Conservation (phyloP, 345 rosid genomes). For the Punica granatum region DNA sequence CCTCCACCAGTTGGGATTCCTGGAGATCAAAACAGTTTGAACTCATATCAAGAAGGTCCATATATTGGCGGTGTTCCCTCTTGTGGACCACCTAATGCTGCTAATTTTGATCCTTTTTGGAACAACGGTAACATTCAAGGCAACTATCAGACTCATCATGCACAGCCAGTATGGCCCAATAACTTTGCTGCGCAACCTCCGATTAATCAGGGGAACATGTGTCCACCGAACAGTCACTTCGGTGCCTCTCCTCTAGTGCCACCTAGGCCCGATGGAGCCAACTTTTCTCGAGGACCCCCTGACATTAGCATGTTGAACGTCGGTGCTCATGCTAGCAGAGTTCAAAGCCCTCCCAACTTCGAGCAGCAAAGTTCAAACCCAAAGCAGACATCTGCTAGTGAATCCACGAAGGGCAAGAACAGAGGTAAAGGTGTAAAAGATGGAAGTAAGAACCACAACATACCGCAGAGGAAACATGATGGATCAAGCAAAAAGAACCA, state of each 20-base stretch:
- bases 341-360: slow-evolving; percentile 13
- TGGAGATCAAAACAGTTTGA: slow-evolving; percentile 18
- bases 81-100: slow-evolving; percentile 13
- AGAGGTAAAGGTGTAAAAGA: too few relatives aligned
- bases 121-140: slow-evolving; percentile 11
- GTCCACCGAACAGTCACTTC: slow-evolving; percentile 7
- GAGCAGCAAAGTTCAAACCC: slow-evolving; percentile 17
- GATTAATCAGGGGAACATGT: slow-evolving; percentile 3
- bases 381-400: too few relatives aligned
- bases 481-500: too few relatives aligned
- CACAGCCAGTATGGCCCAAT: slow-evolving; percentile 20
- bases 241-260: slow-evolving; percentile 11
- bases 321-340: slow-evolving; percentile 12
- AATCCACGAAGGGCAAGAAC: too few relatives aligned
- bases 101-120: slow-evolving; percentile 21
- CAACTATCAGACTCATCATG: slow-evolving; percentile 13
- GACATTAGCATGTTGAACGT: slow-evolving; percentile 22
- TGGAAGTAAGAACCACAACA: too few relatives aligned
- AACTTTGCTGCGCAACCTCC: slow-evolving; percentile 13
- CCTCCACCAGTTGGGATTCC: slow-evolving; percentile 12
- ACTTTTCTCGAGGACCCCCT: slow-evolving; percentile 16
- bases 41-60: slow-evolving; percentile 16
- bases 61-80: slow-evolving; percentile 8
- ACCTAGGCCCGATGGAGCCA: slow-evolving; percentile 16
- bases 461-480: too few relatives aligned